A percentile compares a stretch with the other conserved stretches of the same genome.
phyloP scores from a whole-genome alignment of 192 early-diverging fungal genomes.

The Funneliformis geosporum region DNA sequence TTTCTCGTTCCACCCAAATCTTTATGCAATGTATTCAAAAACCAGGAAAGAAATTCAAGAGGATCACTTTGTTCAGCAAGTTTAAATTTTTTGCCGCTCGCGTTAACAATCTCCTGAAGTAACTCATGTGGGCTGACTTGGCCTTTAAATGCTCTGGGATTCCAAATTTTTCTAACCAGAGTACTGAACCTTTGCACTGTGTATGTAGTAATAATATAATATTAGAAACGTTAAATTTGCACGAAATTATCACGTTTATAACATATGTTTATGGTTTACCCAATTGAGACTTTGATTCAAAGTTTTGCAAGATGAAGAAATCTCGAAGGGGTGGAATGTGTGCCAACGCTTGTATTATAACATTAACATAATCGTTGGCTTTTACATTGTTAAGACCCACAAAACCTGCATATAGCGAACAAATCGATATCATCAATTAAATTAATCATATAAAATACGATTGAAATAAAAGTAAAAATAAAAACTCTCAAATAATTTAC shows the following conservation, averaged over 20 bases:
- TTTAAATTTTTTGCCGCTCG: slow-evolving; percentile 77
- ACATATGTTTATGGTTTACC: slow-evolving; percentile 17
- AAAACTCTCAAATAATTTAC: slow-evolving; percentile 6
- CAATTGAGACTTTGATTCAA: slow-evolving; percentile 54
- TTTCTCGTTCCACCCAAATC: slow-evolving; percentile 84
- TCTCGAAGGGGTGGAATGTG: slow-evolving; percentile 88
- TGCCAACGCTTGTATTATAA: slow-evolving; percentile 81
- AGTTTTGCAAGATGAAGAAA: slow-evolving; percentile 69
- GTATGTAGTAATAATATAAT: neutral
- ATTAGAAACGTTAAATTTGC: neutral
- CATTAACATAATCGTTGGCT: slow-evolving; percentile 93
- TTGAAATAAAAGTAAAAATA: neutral
- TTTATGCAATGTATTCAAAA: slow-evolving; percentile 85
- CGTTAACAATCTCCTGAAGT: slow-evolving; percentile 86
- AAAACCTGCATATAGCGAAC: slow-evolving; percentile 59
- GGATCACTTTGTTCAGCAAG: slow-evolving; percentile 82
- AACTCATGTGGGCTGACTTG: slow-evolving; percentile 97
- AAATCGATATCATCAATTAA: neutral
- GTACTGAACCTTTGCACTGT: slow-evolving; percentile 73
- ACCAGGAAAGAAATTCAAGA: slow-evolving; percentile 88
- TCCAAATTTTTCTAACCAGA: slow-evolving; percentile 91
- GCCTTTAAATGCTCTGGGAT: slow-evolving; percentile 85
- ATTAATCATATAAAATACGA: neutral
- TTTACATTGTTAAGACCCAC: slow-evolving; percentile 95
- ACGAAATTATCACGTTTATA: neutral